Conservation (phyloP, 495 filamentous ascomycete genomes). For the Amniculicola lignicola region DNA sequence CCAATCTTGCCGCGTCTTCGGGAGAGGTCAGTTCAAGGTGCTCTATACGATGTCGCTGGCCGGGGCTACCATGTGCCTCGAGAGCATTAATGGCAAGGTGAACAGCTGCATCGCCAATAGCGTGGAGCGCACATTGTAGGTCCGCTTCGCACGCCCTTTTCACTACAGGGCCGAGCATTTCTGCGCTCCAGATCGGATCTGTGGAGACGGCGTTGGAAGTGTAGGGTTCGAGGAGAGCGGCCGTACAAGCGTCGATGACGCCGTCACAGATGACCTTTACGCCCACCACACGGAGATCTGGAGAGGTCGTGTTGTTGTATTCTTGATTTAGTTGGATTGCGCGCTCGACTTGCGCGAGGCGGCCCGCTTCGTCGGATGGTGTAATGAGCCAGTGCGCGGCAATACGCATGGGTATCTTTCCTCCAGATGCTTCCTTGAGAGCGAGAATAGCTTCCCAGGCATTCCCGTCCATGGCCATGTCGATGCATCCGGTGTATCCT, state of each 20-base stretch:
- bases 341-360: slow-evolving; percentile 54
- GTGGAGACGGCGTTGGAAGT: slow-evolving; percentile 45
- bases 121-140: slow-evolving; percentile 63
- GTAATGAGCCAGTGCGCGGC: slow-evolving; percentile 63
- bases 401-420: slow-evolving; percentile 55
- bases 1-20: slow-evolving; percentile 53
- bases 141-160: slow-evolving; percentile 52
- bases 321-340: slow-evolving; percentile 54
- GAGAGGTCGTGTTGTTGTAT: slow-evolving; percentile 49
- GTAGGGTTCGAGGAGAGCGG: slow-evolving; percentile 60
- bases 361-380: slow-evolving; percentile 45
- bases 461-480: slow-evolving; percentile 69
- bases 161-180: slow-evolving; percentile 54
- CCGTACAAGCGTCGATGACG: slow-evolving; percentile 65
- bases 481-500: slow-evolving; percentile 62
- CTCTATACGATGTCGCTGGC: slow-evolving; percentile 58
- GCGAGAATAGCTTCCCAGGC: slow-evolving; percentile 51
- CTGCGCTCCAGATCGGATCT: slow-evolving; percentile 56
- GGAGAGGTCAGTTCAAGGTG: slow-evolving; percentile 58
- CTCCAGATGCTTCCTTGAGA: slow-evolving; percentile 39
- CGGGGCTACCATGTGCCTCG: slow-evolving; percentile 45
- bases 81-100: slow-evolving; percentile 56
- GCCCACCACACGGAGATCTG: slow-evolving; percentile 58
- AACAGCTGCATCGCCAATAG: slow-evolving; percentile 61
- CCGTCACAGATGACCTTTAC: slow-evolving; percentile 69